Conservation (phyloP, 108 stramenopile genomes). For the Cylindrotheca fusiformis region DNA sequence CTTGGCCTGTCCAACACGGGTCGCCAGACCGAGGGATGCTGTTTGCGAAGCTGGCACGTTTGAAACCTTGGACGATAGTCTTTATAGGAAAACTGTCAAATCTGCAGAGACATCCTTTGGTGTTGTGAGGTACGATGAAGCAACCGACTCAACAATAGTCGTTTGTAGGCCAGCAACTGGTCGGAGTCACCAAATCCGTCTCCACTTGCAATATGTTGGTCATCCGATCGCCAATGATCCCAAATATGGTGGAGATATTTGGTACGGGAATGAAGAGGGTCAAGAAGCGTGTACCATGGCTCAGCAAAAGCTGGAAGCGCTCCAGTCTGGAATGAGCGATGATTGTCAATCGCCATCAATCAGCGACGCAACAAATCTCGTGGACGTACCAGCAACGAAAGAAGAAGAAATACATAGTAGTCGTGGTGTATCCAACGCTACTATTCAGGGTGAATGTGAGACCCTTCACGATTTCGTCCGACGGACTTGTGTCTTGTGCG, state of each 20-base stretch:
- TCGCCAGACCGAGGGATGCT: constrained; percentile 69
- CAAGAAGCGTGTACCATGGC: constrained; percentile 40
- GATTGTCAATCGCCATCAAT: not conserved
- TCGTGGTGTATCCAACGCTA: constrained; percentile 19
- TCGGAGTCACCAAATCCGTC: constrained; percentile 85
- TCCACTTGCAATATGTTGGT: constrained; percentile 77
- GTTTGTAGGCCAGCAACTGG: constrained; percentile 69
- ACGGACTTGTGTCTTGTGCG: constrained; percentile 87
- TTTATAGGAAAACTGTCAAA: constrained; percentile 60
- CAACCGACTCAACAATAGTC: constrained; percentile 71
- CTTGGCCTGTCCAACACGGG: constrained; percentile 73
- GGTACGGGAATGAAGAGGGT: constrained; percentile 56
- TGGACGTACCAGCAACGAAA: constrained; percentile 68
- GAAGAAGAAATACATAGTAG: constrained; percentile 59
- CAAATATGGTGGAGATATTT: constrained; percentile 85
- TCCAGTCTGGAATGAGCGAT: not conserved
- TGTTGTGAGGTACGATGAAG: constrained; percentile 58
- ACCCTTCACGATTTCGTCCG: constrained; percentile 63
- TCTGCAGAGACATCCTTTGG: constrained; percentile 78
- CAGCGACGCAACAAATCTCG: not conserved
- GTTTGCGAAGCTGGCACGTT: constrained; percentile 76
- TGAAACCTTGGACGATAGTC: constrained; percentile 40
- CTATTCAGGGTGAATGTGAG: constrained; percentile 48
- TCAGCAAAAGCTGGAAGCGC: constrained; percentile 41
- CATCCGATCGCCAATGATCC: constrained; percentile 92